Base-by-base conservation (phyloP, 768 basidiomycete species). In the Gelatoporia subvermispora region DNA sequence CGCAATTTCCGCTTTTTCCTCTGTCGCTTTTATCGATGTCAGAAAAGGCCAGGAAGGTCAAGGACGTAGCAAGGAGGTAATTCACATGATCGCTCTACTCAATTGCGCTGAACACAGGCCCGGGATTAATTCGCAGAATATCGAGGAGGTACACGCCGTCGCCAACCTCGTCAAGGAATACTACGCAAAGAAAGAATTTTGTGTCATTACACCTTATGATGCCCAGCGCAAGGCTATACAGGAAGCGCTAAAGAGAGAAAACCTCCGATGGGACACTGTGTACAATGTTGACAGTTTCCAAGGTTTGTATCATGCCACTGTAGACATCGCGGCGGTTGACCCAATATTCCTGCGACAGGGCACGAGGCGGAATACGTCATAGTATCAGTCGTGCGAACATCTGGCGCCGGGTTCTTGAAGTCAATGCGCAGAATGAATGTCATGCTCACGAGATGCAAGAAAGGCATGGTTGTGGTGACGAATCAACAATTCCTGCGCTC, bases 221-320 rank as follows among this genome's bases (percentile, higher is more conserved):
- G 72, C 73, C 1, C 79, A 81, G 59, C 58, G 78, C 16, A 69
- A 71, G 0, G 66, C 63, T 2, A 72, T 79, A 22, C 64, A 72
- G 45, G 56, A 49, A 18, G 51, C 48, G 5, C 60, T 79, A 22
- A 67, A 72, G 41, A 51, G 35, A 2, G 65, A 58, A 35, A 50
- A 64, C 8, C 60, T 68, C 8, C 70, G 69, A 3, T 73, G 68
- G 68, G 68, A 75, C 35, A 51, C 52, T 1, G 75, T 78, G 0
- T 79, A 69, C 64, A 79, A 77, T 49, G 69, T 80, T 11, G 78
- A 80, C 54, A 76, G 74, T 50, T 80, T 78, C 55, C 78, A 77
- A 68, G 78, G 77, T 75, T 18, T 8, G 60, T 38, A 2, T 21
- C 8, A 18, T 13, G 13, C 49, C 20, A 3, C 38, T 47, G 24